Evolutionary conservation across 1,284 basidiomycete species (phyloP), one percentile per base, ranked within the genome.

Genomic region (Rhizopogon parksii): DNA sequence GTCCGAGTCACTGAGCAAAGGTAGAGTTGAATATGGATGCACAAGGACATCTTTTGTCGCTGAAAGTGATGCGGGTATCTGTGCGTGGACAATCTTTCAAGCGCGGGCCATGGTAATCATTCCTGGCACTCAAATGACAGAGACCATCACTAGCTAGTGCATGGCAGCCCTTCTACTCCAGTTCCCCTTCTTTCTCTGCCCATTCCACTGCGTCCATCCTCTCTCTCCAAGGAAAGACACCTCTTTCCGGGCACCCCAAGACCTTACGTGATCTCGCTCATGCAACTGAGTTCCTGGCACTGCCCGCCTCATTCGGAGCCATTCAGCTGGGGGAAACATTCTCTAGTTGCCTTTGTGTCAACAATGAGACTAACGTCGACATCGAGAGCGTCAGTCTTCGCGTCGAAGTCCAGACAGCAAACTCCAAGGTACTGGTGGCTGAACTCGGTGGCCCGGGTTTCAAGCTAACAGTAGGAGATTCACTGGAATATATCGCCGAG

Each of bases 131-230:
- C 32, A n/a, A 32, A 45, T 17, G 45, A 19, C 59, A 90, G 85
- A 78, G 86, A 57, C 88, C 88, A n/a, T 74, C 83, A 46, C 66
- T 90, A 36, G 80, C 83, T 1, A 77, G 74, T 56, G 77, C 83
- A 66, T 89, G 88, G 84, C 80, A 88, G 56, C 88, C 88, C 14
- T 91, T 89, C 68, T 91, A 88, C 67, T 88, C 87, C 2, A 86
- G 80, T 54, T 89, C 88, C 1, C 80, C 85, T 3, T 81, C 85
- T 3, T 84, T 88, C 60, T 88, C 85, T 7, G 80, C 82, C 3
- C 85, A 85, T 59, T 88, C 88, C 1, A 85, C 87, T 17, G 78
- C 82, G 8, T 85, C 84, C 3, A 76, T 89, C 6, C 71, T 83
- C n/a, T 91, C 88, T 12, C 72, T 90, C 0, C 87, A 91, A 67